These are phyloP conservation scores for Cryptococcus neoformans DNA, from an alignment of 1,284 basidiomycete species.

Conservation along the genomic window DNA sequence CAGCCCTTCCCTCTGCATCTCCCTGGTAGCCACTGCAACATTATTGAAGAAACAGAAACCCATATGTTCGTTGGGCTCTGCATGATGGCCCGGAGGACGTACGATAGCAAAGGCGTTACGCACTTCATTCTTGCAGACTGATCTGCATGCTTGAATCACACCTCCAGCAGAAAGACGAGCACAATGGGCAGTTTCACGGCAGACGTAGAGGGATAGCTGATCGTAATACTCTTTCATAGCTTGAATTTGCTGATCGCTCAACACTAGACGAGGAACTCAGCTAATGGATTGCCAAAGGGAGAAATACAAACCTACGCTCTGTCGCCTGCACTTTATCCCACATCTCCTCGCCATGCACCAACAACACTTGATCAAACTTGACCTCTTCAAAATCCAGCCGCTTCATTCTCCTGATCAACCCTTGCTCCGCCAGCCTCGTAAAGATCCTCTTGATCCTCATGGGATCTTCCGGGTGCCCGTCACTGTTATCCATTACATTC, in stretches of 20 bases:
- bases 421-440: slow-evolving; percentile 59
- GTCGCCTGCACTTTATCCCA: slow-evolving; percentile 83
- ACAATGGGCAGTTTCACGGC: slow-evolving; percentile 75
- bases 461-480: slow-evolving; percentile 80
- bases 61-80: slow-evolving; percentile 96
- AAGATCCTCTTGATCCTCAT: slow-evolving; percentile 80
- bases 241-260: slow-evolving; percentile 67
- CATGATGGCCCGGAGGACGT: slow-evolving; percentile 96
- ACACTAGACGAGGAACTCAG: slow-evolving; percentile 53
- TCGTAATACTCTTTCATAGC: slow-evolving; percentile 79
- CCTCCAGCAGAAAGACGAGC: slow-evolving; percentile 91
- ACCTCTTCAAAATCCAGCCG: slow-evolving; percentile 72
- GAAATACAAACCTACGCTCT: slow-evolving; percentile 26
- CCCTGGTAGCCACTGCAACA: slow-evolving; percentile 85
- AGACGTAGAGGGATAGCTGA: slow-evolving; percentile 86
- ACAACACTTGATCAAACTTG: slow-evolving; percentile 69
- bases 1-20: slow-evolving; percentile 65
- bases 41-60: slow-evolving; percentile 99
- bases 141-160: slow-evolving; percentile 83
- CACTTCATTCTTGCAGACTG: slow-evolving; percentile 77
- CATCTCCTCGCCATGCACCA: slow-evolving; percentile 85
- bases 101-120: slow-evolving; percentile 93
- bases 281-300: neutral
- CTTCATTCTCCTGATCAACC: slow-evolving; percentile 71
- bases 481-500: slow-evolving; percentile 48